Percentiles rank a stretch among this genome's conserved stretches.
These are phyloP conservation scores for Neltuma alba DNA, from an alignment of 306 rosid species.

Conservation along the genomic window DNA sequence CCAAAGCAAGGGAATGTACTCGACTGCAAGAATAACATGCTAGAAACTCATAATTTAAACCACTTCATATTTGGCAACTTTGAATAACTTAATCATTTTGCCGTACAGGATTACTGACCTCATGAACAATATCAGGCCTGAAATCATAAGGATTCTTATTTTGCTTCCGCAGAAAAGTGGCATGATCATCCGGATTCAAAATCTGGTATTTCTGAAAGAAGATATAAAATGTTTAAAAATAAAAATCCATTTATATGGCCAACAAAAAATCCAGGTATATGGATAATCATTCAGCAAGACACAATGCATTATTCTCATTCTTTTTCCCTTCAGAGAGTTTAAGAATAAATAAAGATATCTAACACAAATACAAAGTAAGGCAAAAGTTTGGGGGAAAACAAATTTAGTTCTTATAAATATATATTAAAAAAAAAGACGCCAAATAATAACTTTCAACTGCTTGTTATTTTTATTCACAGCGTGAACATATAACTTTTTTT, in stretches of 20 bases:
- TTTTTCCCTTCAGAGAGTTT: neutral
- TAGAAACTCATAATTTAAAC: neutral
- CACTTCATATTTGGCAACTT: neutral
- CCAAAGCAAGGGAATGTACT: neutral
- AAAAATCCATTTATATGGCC: neutral
- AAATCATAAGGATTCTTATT: slow-evolving; percentile 33
- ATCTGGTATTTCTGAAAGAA: slow-evolving; percentile 35
- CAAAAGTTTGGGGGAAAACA: too few species aligned
- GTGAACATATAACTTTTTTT: too few species aligned
- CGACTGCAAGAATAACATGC: neutral
- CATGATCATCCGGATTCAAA: slow-evolving; percentile 39
- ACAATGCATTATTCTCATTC: neutral
- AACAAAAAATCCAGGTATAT: neutral
- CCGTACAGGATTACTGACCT: slow-evolving; percentile 12
- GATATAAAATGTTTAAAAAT: neutral
- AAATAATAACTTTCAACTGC: too few species aligned
- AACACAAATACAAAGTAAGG: too few species aligned
- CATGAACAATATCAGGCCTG: slow-evolving; percentile 36
- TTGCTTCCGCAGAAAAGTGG: slow-evolving; percentile 20
- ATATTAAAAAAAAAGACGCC: too few species aligned
- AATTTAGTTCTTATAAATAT: too few species aligned
- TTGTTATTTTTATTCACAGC: too few species aligned
- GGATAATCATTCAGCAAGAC: neutral
- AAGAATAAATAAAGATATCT: neutral
- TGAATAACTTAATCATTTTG: neutral